Conservation (phyloP, 148 eudicot species). For the Fagopyrum tataricum region DNA sequence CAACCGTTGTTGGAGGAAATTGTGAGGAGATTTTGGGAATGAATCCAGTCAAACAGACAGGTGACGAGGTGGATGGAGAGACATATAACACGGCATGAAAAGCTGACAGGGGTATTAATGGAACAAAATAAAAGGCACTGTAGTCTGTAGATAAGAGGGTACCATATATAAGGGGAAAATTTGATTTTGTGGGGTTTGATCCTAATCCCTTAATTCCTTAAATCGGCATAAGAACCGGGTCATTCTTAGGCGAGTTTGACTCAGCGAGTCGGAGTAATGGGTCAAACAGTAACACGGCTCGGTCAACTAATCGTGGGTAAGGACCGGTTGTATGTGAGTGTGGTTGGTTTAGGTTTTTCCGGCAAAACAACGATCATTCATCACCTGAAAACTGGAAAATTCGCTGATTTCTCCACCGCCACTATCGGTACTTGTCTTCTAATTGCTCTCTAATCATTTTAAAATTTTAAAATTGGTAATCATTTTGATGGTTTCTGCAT, state of each 20-base stretch:
- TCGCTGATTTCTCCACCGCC: constrained; percentile 28
- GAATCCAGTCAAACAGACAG: no score
- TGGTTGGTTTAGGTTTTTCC: constrained; percentile 54
- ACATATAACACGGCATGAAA: no score
- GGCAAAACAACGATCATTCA: constrained; percentile 55
- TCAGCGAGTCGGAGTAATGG: constrained; percentile 1
- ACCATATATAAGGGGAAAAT: no score
- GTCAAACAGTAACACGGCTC: constrained; percentile 1
- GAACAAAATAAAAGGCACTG: no score
- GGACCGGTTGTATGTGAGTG: constrained; percentile 30
- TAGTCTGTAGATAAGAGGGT: no score
- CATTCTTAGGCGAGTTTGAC: neutral
- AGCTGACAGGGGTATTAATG: no score
- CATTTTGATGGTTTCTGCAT: neutral
- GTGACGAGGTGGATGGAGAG: no score
- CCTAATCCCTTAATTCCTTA: neutral
- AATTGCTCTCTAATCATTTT: neutral
- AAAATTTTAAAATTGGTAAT: neutral
- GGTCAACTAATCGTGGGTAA: neutral
- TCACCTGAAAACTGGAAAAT: constrained; percentile 41
- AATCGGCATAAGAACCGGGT: neutral
- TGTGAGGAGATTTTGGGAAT: no score
- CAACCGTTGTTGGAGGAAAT: no score
- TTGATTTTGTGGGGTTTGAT: neutral
- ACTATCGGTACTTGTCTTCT: constrained; percentile 28